Base-by-base conservation (phyloP, 2,329 filamentous ascomycete species). In the Ceratocystis alfenasii region DNA sequence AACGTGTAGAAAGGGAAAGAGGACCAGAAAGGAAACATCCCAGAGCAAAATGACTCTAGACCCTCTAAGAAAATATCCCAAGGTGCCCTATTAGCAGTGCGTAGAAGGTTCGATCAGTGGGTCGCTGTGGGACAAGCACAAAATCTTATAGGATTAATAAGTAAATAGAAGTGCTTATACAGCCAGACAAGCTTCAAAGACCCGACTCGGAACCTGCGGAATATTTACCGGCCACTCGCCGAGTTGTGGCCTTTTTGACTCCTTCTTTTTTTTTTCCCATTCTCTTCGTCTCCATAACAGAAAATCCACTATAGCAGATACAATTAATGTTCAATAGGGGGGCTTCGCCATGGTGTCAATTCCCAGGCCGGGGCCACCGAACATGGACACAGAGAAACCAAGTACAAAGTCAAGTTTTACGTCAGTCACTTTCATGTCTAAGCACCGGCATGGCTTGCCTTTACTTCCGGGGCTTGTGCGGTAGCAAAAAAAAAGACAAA, bases 321-420 rank as follows among this genome's bases (percentile, higher is more conserved):
- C 17, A 48, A 53, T 20, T 53, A 22, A 10, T 10, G n/a, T 1
- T 10, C 8, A 22, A 22, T 5, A 53, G n/a, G 46, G 48, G 48
- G 22, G 20, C 22, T 53, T 25, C 48, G 48, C 48, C 22, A 25
- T 53, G 6, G 17, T 36, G 55, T 36, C 55, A 59, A 15, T 59
- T 59, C 55, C 28, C 25, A 30, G 55, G 15, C 30, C 55, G 55
- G 55, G 55, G 28, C 55, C 28, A 59, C 55, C 55, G 55, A 59
- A 59, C 55, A 59, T 33, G 55, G 55, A 36, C 55, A 36, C 55
- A 59, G 55, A 59, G 28, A 59, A 25, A 59, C n/a, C 28, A 59
- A 59, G 17, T 33, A 59, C 12, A 59, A 59, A 8, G 25, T 6
- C 48, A 28, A 2, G 8, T 53, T 53, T 53, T 53, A 53, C 48